phyloP scores from a whole-genome alignment of 495 filamentous ascomycete species.

The Friedmanniomyces endolithicus region DNA sequence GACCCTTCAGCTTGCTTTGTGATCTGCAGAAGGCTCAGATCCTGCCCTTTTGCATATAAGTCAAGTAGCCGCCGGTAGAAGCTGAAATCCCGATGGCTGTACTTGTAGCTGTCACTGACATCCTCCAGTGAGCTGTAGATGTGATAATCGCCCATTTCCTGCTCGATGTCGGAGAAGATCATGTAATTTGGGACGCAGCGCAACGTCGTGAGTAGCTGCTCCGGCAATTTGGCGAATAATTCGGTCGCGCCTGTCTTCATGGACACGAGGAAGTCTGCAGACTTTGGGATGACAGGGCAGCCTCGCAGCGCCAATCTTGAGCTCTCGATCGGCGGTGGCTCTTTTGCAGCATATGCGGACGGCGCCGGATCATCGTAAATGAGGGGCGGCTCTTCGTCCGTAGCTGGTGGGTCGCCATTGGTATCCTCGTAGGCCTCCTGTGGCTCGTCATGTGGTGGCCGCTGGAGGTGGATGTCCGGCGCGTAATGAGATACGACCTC shows the following conservation, averaged over 20 bases:
- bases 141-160: slow-evolving; percentile 35
- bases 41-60: slow-evolving; percentile 46
- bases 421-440: neutral
- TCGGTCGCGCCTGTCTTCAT: slow-evolving; percentile 27
- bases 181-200: slow-evolving; percentile 41
- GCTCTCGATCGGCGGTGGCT: neutral
- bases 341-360: neutral
- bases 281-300: slow-evolving; percentile 7
- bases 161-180: slow-evolving; percentile 43
- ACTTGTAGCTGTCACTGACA: slow-evolving; percentile 30
- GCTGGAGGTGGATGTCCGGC: neutral
- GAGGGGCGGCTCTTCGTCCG: neutral
- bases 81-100: slow-evolving; percentile 36
- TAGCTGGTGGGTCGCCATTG: neutral
- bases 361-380: neutral
- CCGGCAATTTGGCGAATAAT: slow-evolving; percentile 19
- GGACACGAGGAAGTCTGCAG: slow-evolving; percentile 22
- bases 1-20: slow-evolving; percentile 22
- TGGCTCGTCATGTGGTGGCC: neutral
- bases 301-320: neutral
- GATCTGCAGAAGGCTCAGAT: slow-evolving; percentile 48
- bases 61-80: slow-evolving; percentile 46
- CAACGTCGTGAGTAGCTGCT: slow-evolving; percentile 38
- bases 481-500: slow-evolving; percentile 2
- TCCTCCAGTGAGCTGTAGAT: slow-evolving; percentile 38